These are phyloP conservation scores for Xylaria palmicola DNA, from an alignment of 495 filamentous ascomycete species.

Conservation along the genomic window DNA sequence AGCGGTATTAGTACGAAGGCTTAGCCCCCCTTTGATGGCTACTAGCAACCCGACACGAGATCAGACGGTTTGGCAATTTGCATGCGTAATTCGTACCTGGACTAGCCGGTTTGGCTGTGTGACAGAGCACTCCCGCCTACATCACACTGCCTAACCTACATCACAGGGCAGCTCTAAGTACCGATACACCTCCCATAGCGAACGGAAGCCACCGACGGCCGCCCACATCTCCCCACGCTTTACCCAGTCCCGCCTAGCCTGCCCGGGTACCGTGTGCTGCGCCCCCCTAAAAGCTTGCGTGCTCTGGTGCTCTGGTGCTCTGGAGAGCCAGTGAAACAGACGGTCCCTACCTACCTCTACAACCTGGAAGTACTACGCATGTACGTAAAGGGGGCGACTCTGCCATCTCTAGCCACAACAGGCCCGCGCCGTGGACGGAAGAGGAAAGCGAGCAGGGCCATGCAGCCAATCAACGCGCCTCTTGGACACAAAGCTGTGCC, in stretches of 20 bases:
- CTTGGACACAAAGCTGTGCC: background rate
- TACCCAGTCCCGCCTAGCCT: too few relatives aligned
- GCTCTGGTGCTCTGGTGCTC: too few relatives aligned
- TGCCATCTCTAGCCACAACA: conserved; percentile 13
- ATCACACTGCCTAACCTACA: background rate
- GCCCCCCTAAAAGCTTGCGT: background rate
- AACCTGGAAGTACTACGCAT: too few relatives aligned
- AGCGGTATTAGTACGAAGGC: background rate
- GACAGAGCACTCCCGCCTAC: too few relatives aligned
- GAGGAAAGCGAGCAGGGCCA: conserved; percentile 14
- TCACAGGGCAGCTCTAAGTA: background rate
- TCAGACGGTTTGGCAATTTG: conserved; percentile 10
- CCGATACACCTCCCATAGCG: background rate
- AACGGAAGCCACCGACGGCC: conserved; percentile 11
- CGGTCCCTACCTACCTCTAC: background rate
- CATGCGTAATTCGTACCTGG: background rate
- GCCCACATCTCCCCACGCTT: conserved; percentile 3
- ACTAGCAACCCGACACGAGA: conserved; percentile 5
- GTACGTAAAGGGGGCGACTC: background rate
- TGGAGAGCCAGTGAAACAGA: too few relatives aligned
- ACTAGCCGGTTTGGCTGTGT: background rate
- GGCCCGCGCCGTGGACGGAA: background rate
- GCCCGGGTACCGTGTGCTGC: conserved; percentile 9
- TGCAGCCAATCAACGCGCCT: conserved; percentile 6
- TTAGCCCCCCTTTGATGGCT: conserved; percentile 2